phyloP scores from a whole-genome alignment of 495 filamentous ascomycete species.

The Podospora bellae-mahoneyi region DNA sequence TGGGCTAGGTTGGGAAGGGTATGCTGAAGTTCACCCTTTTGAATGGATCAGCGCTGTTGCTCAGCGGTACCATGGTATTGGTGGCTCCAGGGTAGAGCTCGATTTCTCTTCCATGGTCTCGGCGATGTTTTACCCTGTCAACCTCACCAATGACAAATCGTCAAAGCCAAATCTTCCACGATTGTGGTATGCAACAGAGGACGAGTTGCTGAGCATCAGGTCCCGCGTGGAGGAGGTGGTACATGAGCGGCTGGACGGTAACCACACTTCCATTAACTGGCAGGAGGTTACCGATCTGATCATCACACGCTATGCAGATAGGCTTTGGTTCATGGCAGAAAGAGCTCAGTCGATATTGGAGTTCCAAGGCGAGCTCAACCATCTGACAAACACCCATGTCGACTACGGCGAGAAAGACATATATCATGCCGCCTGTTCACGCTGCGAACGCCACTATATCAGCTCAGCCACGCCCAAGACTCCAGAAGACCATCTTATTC shows the following conservation, averaged over 20 bases:
- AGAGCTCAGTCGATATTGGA: conserved; percentile 29
- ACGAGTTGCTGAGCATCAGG: conserved; percentile 42
- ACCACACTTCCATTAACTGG: conserved; percentile 48
- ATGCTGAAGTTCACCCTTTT: conserved; percentile 15
- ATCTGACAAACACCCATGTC: conserved; percentile 49
- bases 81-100: conserved; percentile 48
- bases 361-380: conserved; percentile 46
- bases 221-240: conserved; percentile 43
- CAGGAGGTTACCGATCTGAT: conserved; percentile 61
- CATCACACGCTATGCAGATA: conserved; percentile 53
- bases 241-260: conserved; percentile 16
- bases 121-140: conserved; percentile 52
- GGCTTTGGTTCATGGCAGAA: conserved; percentile 48
- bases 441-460: conserved; percentile 51
- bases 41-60: conserved; percentile 45
- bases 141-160: conserved; percentile 50
- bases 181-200: conserved; percentile 36
- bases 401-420: conserved; percentile 40
- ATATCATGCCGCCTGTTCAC: conserved; percentile 37
- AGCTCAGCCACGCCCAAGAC: conserved; percentile 20
- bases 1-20: not conserved
- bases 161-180: conserved; percentile 44
- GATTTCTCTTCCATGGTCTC: conserved; percentile 63
- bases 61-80: conserved; percentile 58
- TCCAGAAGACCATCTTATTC: conserved; percentile 37